These are phyloP conservation scores for Arachnopeziza araneosa DNA, from an alignment of 2,329 filamentous ascomycete genomes.

Conservation along the genomic window DNA sequence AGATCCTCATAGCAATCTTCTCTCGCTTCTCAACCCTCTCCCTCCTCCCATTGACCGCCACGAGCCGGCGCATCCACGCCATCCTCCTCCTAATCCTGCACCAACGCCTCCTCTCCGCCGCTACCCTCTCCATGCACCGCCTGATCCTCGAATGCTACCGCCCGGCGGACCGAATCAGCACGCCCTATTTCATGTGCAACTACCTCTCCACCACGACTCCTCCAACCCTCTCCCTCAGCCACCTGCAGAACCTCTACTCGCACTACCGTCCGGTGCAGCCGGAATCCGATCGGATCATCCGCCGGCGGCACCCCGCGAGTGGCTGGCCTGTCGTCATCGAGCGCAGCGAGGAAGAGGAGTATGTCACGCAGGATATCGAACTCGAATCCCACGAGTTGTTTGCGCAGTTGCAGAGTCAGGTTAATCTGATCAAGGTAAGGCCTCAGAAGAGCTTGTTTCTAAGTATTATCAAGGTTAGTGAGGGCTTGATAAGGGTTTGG, in stretches of 20 bases:
- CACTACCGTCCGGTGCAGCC: slow-evolving; percentile 17
- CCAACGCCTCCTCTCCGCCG: slow-evolving; percentile 53
- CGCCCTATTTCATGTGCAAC: slow-evolving; percentile 65
- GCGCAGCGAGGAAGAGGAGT: slow-evolving; percentile 30
- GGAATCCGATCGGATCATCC: slow-evolving; percentile 9
- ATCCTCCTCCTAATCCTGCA: slow-evolving; percentile 59
- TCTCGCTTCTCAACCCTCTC: slow-evolving; percentile 41
- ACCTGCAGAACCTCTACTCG: slow-evolving; percentile 13
- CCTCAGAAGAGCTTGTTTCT: slow-evolving; percentile 56
- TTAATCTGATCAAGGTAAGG: slow-evolving; percentile 63
- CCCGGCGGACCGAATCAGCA: slow-evolving; percentile 60
- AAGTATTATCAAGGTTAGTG: slow-evolving; percentile 59
- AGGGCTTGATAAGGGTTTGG: slow-evolving; percentile 66
- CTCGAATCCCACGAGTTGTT: slow-evolving; percentile 69
- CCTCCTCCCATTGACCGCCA: slow-evolving; percentile 49
- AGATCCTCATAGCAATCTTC: slow-evolving; percentile 48
- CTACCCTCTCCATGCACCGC: slow-evolving; percentile 36
- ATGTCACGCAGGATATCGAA: slow-evolving; percentile 53
- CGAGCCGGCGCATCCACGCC: slow-evolving; percentile 58
- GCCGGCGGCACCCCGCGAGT: slow-evolving; percentile 32
- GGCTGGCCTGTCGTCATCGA: neutral
- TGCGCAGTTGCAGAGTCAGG: slow-evolving; percentile 64
- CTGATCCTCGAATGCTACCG: slow-evolving; percentile 75
- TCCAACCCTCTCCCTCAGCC: neutral
- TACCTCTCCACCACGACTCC: slow-evolving; percentile 49